Evolutionary conservation across 768 basidiomycete species (phyloP).

Genomic region (Lactifluus rugatus): DNA sequence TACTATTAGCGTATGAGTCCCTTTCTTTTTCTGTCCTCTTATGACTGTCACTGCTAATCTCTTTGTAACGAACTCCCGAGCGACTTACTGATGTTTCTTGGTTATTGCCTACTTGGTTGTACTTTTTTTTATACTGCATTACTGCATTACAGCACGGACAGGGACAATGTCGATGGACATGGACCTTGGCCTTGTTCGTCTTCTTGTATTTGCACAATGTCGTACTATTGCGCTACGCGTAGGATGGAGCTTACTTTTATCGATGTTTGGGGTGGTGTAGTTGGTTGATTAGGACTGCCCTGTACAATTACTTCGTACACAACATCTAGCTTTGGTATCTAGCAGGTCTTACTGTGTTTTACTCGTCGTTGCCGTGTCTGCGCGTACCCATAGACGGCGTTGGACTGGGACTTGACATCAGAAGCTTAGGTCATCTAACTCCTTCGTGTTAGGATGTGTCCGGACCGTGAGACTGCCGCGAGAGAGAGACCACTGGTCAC

Average conservation of each 20-base stretch:
- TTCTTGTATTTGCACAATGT: constrained; percentile 35
- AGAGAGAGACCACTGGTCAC: too few relatives aligned
- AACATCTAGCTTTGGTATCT: too few relatives aligned
- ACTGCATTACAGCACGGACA: constrained; percentile 28
- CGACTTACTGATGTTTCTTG: constrained; percentile 2
- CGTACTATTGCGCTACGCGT: constrained; percentile 15
- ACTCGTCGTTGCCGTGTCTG: too few relatives aligned
- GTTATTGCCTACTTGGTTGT: constrained; percentile 19
- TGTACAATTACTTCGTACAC: not conserved
- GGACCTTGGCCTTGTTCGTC: constrained; percentile 41
- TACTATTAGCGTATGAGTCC: constrained; percentile 6
- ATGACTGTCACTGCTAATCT: constrained; percentile 2
- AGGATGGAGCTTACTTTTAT: constrained; percentile 6
- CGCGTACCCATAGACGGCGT: too few relatives aligned
- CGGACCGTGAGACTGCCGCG: too few relatives aligned
- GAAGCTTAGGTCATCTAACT: too few relatives aligned
- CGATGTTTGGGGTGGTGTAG: not conserved
- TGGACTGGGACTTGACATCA: too few relatives aligned
- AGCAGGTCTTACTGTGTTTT: too few relatives aligned
- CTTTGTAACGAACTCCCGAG: not conserved
- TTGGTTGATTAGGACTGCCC: not conserved
- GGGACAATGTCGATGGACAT: constrained; percentile 47
- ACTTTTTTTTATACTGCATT: constrained; percentile 22
- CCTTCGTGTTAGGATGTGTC: too few relatives aligned
- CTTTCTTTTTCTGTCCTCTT: not conserved